A percentile compares a stretch with the other conserved stretches of the same genome.
These are phyloP conservation scores for Gastrodia elata DNA, from an alignment of 106 monocot genomes.

Conservation along the genomic window DNA sequence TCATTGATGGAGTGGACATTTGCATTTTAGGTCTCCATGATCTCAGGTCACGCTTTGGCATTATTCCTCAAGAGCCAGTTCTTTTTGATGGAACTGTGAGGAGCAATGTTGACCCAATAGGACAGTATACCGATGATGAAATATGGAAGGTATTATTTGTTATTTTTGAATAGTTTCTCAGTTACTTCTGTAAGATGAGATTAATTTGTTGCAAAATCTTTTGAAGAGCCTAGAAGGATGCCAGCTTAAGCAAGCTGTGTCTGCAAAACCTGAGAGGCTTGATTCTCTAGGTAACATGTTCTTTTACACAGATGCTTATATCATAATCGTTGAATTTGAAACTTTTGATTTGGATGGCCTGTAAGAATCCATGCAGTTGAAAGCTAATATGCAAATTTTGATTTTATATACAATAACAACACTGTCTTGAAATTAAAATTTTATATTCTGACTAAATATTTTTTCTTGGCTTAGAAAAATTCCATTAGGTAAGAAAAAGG, in stretches of 20 bases:
- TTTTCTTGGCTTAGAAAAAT: too few species aligned
- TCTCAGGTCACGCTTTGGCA: conserved; percentile 61
- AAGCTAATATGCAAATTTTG: not conserved
- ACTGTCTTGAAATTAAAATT: too few species aligned
- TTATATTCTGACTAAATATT: too few species aligned
- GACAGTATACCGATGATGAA: conserved; percentile 48
- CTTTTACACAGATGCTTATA: not conserved
- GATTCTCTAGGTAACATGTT: conserved; percentile 39
- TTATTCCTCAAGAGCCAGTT: conserved; percentile 83
- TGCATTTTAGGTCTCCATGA: conserved; percentile 59
- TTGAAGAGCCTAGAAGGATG: conserved; percentile 59
- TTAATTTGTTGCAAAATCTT: not conserved
- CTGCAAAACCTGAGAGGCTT: conserved; percentile 57
- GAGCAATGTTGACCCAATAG: conserved; percentile 66
- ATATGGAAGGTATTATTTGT: conserved; percentile 55
- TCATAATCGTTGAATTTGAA: not conserved
- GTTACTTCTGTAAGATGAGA: not conserved
- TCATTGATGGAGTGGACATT: conserved; percentile 62
- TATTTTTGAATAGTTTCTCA: not conserved
- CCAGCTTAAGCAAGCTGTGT: conserved; percentile 59
- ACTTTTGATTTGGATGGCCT: not conserved
- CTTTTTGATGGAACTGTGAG: conserved; percentile 76
- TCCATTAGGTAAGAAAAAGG: too few species aligned
- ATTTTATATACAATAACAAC: not conserved
- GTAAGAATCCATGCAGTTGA: not conserved